Conservation (phyloP, 306 rosid genomes). For the Quercus suber region DNA sequence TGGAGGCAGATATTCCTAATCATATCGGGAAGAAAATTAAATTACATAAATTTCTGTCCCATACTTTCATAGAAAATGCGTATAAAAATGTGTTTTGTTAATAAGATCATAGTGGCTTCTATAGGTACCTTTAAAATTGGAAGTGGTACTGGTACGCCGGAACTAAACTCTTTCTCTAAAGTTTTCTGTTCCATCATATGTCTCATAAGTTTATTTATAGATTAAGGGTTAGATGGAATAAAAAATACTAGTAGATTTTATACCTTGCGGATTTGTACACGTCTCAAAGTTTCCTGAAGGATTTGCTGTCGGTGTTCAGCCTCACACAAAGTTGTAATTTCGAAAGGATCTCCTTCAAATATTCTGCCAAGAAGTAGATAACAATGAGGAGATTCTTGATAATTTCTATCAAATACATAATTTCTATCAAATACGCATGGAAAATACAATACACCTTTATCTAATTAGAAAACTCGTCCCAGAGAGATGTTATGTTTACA, state of each 20-base stretch:
- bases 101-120: background rate
- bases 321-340: conserved; percentile 46
- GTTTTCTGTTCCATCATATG: conserved; percentile 28
- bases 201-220: background rate
- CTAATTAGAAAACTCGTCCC: too few species aligned
- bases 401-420: too few species aligned
- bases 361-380: conserved; percentile 30
- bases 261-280: conserved; percentile 45
- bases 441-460: too few species aligned
- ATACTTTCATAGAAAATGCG: background rate
- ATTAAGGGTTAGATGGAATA: background rate
- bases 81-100: background rate
- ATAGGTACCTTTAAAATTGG: conserved; percentile 29
- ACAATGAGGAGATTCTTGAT: background rate
- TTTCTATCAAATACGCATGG: too few species aligned
- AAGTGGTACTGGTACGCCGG: background rate
- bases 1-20: conserved; percentile 27
- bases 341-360: conserved; percentile 58
- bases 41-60: background rate
- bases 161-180: conserved; percentile 33
- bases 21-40: background rate
- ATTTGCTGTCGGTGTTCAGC: conserved; percentile 44
- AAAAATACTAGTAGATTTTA: background rate
- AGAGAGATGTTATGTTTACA: too few species aligned
- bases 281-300: conserved; percentile 49